Base-by-base conservation (phyloP, 768 basidiomycete genomes). In the Filobasidium floriforme region DNA sequence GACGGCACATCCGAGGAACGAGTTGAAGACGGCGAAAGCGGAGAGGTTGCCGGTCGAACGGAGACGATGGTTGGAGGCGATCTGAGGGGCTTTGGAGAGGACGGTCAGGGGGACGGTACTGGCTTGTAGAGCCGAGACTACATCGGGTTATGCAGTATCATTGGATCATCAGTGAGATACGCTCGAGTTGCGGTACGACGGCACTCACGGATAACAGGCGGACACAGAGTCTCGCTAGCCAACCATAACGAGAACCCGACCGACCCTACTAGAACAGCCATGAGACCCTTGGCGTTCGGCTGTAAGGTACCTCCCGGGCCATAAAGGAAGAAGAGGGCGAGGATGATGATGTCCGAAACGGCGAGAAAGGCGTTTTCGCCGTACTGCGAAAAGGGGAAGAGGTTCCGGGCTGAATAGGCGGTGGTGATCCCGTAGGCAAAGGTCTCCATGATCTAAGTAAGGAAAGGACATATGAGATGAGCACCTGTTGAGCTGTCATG, bases 341-440 rank as follows among this genome's bases (percentile, higher is more conserved):
- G 91, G 76, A 97, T 91, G 80, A 89, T 68, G 71, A 88, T 82
- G 81, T 94, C 92, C 79, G 94, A 92, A 66, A 92, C 73, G 37
- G 90, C 87, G 59, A 98, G 84, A 85, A 97, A 97, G 65, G 92
- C 77, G 81, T 94, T 97, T 79, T 99, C 96, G 73, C 96, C 96
- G 67, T 97, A 99, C 0, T 96, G 97, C 22, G 90, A 91, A 82
- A 97, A 96, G 0, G 96, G 92, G 79, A 93, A 97, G 26, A 82
- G 78, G 73, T 90, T 88, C 26, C 91, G 83, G 72, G 85, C 85
- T 1, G 92, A 88, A 80, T 98, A 99, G 12, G 86, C 86, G 29
- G 92, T 84, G 0, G 87, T 92, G 73, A 99, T 92, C 29, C 88
- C 88, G 72, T 96, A 96, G 0, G 90, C 84, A 32, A 89, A 81